Base-by-base conservation (phyloP, 345 rosid genomes). In the Gossypium raimondii region DNA sequence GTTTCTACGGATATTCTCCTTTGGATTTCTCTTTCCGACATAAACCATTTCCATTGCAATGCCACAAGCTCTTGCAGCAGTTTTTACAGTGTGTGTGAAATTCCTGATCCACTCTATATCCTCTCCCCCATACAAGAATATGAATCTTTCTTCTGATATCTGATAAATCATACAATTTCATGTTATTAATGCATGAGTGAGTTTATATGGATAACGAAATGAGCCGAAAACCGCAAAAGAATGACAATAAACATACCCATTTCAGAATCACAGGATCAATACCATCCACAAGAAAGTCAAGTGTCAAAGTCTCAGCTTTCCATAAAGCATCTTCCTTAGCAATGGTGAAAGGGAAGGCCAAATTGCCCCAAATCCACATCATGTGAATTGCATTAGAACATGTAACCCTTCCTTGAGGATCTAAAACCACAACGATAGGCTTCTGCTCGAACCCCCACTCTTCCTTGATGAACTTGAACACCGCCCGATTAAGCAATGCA, bases 321-420 rank as follows among this genome's bases (percentile, higher is more conserved):
- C 96, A 93, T 1, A 93, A 85, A 48, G 82, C 84, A 73, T 77
- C 85, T 78, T 89, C 94, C 75, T 77, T 83, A 1, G 72, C 47
- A 70, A 82, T 84, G 0, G 97, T 89, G 86, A 94, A 94, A 18
- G 98, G 98, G 63, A 84, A 86, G 4, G 97, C 97, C 55, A 58
- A 22, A 56, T 76, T 70, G n/a, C 89, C 90, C 97, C 97, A 92
- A 76, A 92, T 89, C 89, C 93, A 87, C 81, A 89, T 87, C 98
- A 94, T 92, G 61, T 88, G 89, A 73, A 94, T 78, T 27, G 98
- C 97, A 60, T 92, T 92, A 22, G 84, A 88, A 64, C 85, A 84
- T 78, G 76, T 86, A 55, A 90, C 90, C 67, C 78, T 86, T n/a
- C 97, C 98, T 75, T 90, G 92, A 1, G 92, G 88, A 68, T 92